phyloP scores from a whole-genome alignment of 805 yeast genomes.

The Kodamaea laetipori region DNA sequence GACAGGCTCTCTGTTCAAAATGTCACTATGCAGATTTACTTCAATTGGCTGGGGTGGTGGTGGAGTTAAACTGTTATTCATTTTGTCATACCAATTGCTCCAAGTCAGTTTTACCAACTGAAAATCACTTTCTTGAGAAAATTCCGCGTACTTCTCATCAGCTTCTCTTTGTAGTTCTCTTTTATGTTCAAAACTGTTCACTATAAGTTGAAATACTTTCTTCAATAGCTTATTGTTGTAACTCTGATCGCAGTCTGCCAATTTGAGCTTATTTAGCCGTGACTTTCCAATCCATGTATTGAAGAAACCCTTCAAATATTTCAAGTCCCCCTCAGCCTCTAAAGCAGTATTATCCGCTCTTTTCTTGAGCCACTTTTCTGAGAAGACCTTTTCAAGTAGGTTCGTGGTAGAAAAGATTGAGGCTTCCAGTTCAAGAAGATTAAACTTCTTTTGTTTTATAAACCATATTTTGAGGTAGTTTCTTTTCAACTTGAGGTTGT shows the following conservation, averaged over 20 bases:
- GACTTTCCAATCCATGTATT: neutral
- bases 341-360: neutral
- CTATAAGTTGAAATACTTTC: neutral
- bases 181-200: neutral
- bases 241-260: neutral
- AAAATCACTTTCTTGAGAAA: neutral
- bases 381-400: neutral
- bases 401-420: conserved; percentile 5
- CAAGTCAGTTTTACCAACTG: conserved; percentile 3
- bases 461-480: conserved; percentile 4
- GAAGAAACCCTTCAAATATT: neutral
- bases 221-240: neutral
- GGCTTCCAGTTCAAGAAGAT: conserved; percentile 7
- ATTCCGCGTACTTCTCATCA: neutral
- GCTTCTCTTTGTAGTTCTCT: neutral
- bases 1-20: conserved; percentile 1
- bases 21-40: neutral
- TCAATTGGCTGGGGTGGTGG: neutral
- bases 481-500: neutral
- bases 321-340: neutral
- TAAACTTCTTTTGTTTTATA: neutral
- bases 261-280: neutral
- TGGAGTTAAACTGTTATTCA: conserved; percentile 6
- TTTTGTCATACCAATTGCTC: conserved; percentile 5
- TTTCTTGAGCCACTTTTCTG: conserved; percentile 5